Conservation (phyloP, 331 rosid genomes). For the Erythrophleum ivorense region DNA sequence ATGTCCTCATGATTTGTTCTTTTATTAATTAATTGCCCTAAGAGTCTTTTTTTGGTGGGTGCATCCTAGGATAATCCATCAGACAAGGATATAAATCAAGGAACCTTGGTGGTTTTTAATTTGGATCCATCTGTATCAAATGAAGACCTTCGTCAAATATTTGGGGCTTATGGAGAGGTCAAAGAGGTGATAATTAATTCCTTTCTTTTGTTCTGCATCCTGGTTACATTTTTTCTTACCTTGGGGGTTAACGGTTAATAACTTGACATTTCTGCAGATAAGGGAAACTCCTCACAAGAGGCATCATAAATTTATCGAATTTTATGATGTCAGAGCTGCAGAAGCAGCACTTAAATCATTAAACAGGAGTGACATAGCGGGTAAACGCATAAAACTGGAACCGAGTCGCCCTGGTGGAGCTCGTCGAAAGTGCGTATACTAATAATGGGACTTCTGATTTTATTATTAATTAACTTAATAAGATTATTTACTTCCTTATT, state of each 20-base stretch:
- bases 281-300: constrained; percentile 96
- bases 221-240: neutral
- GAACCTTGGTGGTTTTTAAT: constrained; percentile 87
- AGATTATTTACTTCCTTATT: neutral
- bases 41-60: constrained; percentile 7
- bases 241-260: constrained; percentile 21
- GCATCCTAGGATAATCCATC: constrained; percentile 77
- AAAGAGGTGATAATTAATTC: constrained; percentile 75
- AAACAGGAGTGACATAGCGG: constrained; percentile 88
- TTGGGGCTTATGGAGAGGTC: constrained; percentile 90
- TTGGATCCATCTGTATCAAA: constrained; percentile 91
- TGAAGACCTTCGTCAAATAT: constrained; percentile 84
- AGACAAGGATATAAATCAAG: constrained; percentile 89
- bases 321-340: constrained; percentile 85
- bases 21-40: constrained; percentile 23
- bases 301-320: constrained; percentile 89
- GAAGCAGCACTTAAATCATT: constrained; percentile 84
- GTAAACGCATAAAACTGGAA: constrained; percentile 91
- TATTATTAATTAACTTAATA: neutral
- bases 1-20: constrained; percentile 21
- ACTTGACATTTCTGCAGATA: constrained; percentile 57
- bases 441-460: constrained; percentile 27
- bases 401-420: constrained; percentile 98
- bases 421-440: constrained; percentile 73
- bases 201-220: constrained; percentile 13